Evolutionary conservation across 805 yeast species (phyloP), one percentile per base, ranked within the genome.

Genomic region (Schizosaccharomyces japonicus): DNA sequence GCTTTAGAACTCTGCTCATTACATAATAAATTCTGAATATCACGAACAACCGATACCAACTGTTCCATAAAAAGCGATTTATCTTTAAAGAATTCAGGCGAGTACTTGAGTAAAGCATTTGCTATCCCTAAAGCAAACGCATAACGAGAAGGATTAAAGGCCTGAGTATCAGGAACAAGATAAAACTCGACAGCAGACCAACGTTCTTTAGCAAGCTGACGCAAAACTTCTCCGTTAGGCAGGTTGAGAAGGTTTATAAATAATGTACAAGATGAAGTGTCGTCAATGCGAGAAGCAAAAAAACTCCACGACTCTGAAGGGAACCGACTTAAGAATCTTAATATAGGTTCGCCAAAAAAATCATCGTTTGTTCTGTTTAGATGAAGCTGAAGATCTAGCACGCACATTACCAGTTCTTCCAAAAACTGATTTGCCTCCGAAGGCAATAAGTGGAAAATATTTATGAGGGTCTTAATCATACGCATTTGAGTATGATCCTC

Each of bases 331-430:
- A 90, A 64, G 57, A 80, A 90, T 58, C 78, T 79, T 5, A 92
- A 85, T 44, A 87, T 72, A 2, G 98, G 95, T n/a, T 66, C 70
- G 53, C 98, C 69, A 67, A 90, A 85, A 3, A 96, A 95, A 1
- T 95, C 82, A 39, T 68, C 69, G 49, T 82, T 80, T 52, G 80
- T 82, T 21, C 95, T 75, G 49, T 94, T 78, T 55, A 90, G 65
- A 51, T 78, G 78, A 2, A 78, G 75, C 60, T 90, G 98, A 56
- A 90, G 64, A 50, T 73, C 76, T 52, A 78, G 72, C 49, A 90
- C 69, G 3, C 87, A 78, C 48, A 69, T 71, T 55, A 90, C 70
- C 49, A 90, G 69, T 55, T 84, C 94, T 47, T 82, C 87, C 75
- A 92, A 75, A 56, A 83, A 90, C 17, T 87, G 78, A 60, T 75